Base-by-base conservation (phyloP, 257 asterid species). In the Avicennia marina region DNA sequence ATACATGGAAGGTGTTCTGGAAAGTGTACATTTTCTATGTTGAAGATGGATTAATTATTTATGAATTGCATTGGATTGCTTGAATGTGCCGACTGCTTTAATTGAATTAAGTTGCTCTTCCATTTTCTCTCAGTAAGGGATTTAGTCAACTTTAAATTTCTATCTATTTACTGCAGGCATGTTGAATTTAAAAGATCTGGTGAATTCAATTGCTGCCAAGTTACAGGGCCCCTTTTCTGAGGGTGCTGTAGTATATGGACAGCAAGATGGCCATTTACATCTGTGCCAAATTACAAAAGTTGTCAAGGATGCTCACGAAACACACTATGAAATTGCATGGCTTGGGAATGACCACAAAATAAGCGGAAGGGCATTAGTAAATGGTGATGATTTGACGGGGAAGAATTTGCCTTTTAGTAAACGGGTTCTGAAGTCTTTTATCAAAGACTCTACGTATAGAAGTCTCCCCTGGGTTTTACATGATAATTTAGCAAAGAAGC, bases 391-490 rank as follows among this genome's bases (percentile, higher is more conserved):
- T n/a, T 76, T 93, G 66, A 65, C 76, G 39, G 78, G 72, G 34
- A 81, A 78, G 69, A 84, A 78, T 66, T 64, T 73, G 22, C 96
- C 95, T 41, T 84, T 82, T 75, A 85, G 85, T 63, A 86, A 81
- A 73, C 82, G 72, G 66, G 80, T 77, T 61, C 83, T 93, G 29
- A 93, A 84, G 78, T 74, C 95, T 51, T 93, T 93, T 59, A 82
- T 93, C 64, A 85, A 76, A 73, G 97, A 93, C 42, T 93, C 95
- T 62, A 93, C 98, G n/a, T 86, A 72, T 54, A 75, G 94, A 42
- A 80, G 69, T 68, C 66, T 71, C 56, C 98, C 98, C 33, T 93
- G 98, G 98, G 90, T 89, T 58, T 72, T 93, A 73, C 95, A 93
- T 63, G 95, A 86, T 56, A 69, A 76, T 70, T 60, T 89, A 75